Evolutionary conservation across 441 rosid genomes (phyloP).

Genomic region (Corymbia calophylla): DNA sequence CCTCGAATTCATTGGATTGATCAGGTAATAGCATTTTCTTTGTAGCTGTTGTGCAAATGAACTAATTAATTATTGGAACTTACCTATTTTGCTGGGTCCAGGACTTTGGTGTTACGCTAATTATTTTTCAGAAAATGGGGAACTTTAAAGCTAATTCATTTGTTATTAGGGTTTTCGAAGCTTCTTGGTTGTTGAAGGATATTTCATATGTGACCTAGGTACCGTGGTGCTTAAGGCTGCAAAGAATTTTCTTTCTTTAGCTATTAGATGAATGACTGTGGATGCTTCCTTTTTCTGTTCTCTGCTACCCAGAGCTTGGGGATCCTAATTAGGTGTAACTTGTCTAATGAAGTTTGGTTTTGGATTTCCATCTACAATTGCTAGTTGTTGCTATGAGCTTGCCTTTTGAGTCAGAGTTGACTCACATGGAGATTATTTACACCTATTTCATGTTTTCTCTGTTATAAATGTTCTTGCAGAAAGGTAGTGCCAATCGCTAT

Average conservation of each 20-base stretch:
- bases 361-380: not conserved
- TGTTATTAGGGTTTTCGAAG: not conserved
- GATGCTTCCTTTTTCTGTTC: not conserved
- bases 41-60: not conserved
- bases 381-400: not conserved
- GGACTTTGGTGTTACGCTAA: not conserved
- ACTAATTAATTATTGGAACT: not conserved
- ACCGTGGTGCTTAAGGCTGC: not conserved
- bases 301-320: not conserved
- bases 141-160: not conserved
- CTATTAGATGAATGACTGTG: not conserved
- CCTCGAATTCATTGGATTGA: slow-evolving; percentile 81
- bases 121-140: not conserved
- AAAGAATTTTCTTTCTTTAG: not conserved
- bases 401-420: not conserved
- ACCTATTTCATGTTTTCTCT: not conserved
- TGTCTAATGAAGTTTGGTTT: not conserved
- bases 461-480: slow-evolving; percentile 31
- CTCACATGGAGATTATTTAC: not conserved
- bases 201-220: not conserved
- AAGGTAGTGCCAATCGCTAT: slow-evolving; percentile 35
- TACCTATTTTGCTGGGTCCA: not conserved
- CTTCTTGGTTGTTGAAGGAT: not conserved
- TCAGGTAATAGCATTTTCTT: slow-evolving; percentile 28
- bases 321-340: not conserved